phyloP scores from a whole-genome alignment of 2,329 filamentous ascomycete genomes.

The Tolypocladium nubicola region DNA sequence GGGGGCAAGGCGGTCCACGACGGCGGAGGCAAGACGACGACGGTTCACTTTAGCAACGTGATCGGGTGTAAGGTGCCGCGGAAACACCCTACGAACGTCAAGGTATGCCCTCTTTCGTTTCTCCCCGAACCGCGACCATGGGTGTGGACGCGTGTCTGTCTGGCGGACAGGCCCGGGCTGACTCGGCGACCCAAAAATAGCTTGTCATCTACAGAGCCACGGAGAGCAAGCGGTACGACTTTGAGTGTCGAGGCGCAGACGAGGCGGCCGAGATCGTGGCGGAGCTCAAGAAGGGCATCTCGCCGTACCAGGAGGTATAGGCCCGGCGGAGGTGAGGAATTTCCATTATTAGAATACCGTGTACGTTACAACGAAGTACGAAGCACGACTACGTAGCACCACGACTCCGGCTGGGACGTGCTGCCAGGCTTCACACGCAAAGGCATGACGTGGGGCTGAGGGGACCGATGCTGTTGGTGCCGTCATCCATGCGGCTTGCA shows the following conservation, averaged over 20 bases:
- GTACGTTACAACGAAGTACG: not conserved
- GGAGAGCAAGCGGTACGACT: conserved; percentile 75
- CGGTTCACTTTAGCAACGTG: conserved; percentile 72
- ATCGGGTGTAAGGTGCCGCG: conserved; percentile 73
- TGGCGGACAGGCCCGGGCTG: not conserved
- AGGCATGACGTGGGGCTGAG: not conserved
- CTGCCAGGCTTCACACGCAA: not conserved
- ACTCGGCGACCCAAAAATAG: conserved; percentile 21
- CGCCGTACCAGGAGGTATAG: conserved; percentile 47
- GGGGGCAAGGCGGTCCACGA: conserved; percentile 56
- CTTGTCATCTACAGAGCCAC: conserved; percentile 63
- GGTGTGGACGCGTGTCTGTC: not conserved
- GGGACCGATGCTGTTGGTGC: not conserved
- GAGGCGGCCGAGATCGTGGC: conserved; percentile 71
- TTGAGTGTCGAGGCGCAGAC: conserved; percentile 61
- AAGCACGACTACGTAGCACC: no score
- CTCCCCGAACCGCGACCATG: not conserved
- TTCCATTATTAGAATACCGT: not conserved
- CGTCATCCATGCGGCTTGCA: not conserved
- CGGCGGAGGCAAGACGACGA: conserved; percentile 60
- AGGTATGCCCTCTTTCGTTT: conserved; percentile 37
- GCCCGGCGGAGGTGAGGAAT: not conserved
- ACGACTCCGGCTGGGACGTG: not conserved
- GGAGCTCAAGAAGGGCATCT: conserved; percentile 68
- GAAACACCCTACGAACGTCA: conserved; percentile 71